Percentiles rank a stretch among this genome's conserved stretches.
Evolutionary conservation across 768 basidiomycete species (phyloP).

Genomic region (Suillus paluster): DNA sequence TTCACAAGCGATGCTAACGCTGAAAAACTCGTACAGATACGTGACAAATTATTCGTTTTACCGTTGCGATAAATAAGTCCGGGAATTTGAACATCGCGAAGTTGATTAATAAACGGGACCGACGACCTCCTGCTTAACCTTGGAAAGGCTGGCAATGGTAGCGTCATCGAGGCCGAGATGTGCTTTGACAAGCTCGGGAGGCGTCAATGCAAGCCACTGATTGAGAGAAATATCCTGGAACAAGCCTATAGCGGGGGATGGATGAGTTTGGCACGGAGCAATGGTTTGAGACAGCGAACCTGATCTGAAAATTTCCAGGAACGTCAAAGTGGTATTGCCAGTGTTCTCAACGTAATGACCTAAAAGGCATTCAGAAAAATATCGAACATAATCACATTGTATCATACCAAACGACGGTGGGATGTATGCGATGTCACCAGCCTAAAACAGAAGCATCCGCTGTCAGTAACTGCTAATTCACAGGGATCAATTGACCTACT

Average conservation of each 20-base stretch:
- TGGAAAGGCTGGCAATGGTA: slow-evolving; percentile 51
- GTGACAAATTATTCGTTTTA: slow-evolving; percentile 5
- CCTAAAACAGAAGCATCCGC: slow-evolving; percentile 24
- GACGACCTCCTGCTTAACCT: slow-evolving; percentile 55
- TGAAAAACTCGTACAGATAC: slow-evolving; percentile 21
- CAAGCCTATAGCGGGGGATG: slow-evolving; percentile 34
- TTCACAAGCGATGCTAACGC: slow-evolving; percentile 1
- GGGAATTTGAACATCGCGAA: background rate
- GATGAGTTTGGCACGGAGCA: background rate
- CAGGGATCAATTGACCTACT: slow-evolving; percentile 21
- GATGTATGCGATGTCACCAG: slow-evolving; percentile 31
- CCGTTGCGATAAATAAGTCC: slow-evolving; percentile 1
- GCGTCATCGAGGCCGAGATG: slow-evolving; percentile 61
- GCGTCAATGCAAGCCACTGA: slow-evolving; percentile 67
- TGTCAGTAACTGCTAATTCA: background rate
- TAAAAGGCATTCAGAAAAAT: slow-evolving; percentile 17
- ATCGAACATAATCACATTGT: background rate
- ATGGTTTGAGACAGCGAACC: slow-evolving; percentile 34
- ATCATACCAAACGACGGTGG: slow-evolving; percentile 28
- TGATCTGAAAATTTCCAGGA: slow-evolving; percentile 66
- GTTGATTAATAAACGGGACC: slow-evolving; percentile 24
- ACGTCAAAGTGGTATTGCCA: slow-evolving; percentile 59
- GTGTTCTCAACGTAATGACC: slow-evolving; percentile 75
- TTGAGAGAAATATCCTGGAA: slow-evolving; percentile 62
- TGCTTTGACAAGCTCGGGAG: slow-evolving; percentile 61